Evolutionary conservation across 495 filamentous ascomycete species (phyloP).

Genomic region (Hyphodiscus hymeniophilus): DNA sequence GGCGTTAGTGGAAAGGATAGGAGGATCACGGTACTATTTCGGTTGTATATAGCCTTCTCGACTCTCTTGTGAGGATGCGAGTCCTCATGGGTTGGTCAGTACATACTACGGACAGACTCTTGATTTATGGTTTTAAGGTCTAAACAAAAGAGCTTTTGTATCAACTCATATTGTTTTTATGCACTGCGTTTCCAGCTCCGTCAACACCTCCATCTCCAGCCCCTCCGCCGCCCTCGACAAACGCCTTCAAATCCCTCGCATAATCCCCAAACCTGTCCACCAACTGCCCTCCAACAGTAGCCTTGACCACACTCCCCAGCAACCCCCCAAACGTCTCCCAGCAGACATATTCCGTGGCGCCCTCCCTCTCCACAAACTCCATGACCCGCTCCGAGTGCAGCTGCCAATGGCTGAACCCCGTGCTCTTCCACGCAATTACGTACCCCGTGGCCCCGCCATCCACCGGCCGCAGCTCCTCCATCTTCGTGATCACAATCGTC

Average conservation of each 20-base stretch:
- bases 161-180: too few relatives aligned
- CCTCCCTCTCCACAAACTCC: conserved; percentile 12
- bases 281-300: conserved; percentile 3
- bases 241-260: conserved; percentile 10
- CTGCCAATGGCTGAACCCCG: conserved; percentile 7
- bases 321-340: conserved; percentile 18
- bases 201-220: background rate
- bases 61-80: too few relatives aligned
- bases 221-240: background rate
- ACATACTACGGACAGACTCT: too few relatives aligned
- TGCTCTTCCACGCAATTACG: conserved; percentile 14
- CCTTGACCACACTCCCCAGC: conserved; percentile 7
- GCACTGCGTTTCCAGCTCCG: too few relatives aligned
- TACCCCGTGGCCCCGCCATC: conserved; percentile 7
- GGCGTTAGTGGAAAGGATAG: too few relatives aligned
- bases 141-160: too few relatives aligned
- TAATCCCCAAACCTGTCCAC: conserved; percentile 19
- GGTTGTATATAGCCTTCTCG: too few relatives aligned
- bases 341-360: conserved; percentile 12
- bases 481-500: background rate
- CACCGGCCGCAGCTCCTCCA: background rate
- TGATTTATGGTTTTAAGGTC: too few relatives aligned
- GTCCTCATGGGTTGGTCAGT: too few relatives aligned
- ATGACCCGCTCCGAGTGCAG: conserved; percentile 15
- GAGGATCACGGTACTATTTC: too few relatives aligned